phyloP scores from a whole-genome alignment of 805 yeast genomes.

The Diddensiella transvaalensis region DNA sequence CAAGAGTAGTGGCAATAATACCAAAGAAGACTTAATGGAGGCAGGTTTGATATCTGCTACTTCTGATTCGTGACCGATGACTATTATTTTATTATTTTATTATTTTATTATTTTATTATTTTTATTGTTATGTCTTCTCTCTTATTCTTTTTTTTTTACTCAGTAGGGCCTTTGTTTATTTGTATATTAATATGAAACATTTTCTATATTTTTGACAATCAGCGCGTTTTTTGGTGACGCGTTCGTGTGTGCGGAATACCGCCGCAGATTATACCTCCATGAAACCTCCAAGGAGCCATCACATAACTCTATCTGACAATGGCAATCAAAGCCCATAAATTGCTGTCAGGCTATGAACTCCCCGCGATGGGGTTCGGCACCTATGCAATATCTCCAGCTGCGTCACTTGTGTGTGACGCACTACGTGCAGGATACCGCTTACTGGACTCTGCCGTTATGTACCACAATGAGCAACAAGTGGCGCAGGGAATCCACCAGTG shows the following conservation, averaged over 20 bases:
- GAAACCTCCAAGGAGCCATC: too few relatives aligned
- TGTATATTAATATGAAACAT: too few relatives aligned
- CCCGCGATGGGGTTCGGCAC: slow-evolving; percentile 5
- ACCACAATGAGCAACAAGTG: slow-evolving; percentile 59
- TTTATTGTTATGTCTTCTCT: too few relatives aligned
- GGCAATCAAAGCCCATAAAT: background rate
- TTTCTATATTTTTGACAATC: too few relatives aligned
- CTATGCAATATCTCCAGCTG: slow-evolving; percentile 10
- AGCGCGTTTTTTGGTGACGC: too few relatives aligned
- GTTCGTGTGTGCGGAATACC: too few relatives aligned
- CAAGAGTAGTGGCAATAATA: too few relatives aligned
- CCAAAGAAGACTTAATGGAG: too few relatives aligned
- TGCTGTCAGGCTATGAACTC: background rate
- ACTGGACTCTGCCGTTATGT: slow-evolving; percentile 64
- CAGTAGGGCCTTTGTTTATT: too few relatives aligned
- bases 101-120: background rate
- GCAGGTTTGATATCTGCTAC: background rate
- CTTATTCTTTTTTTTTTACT: too few relatives aligned
- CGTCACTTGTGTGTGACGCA: slow-evolving; percentile 36
- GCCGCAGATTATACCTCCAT: too few relatives aligned
- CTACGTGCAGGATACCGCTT: slow-evolving; percentile 68
- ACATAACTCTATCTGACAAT: too few relatives aligned
- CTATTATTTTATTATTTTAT: background rate
- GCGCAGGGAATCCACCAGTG: slow-evolving; percentile 56
- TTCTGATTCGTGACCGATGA: background rate